A percentile compares a stretch with the other conserved stretches of the same genome.
Evolutionary conservation across 805 yeast species (phyloP).

Genomic region (Wickerhamomyces alni): DNA sequence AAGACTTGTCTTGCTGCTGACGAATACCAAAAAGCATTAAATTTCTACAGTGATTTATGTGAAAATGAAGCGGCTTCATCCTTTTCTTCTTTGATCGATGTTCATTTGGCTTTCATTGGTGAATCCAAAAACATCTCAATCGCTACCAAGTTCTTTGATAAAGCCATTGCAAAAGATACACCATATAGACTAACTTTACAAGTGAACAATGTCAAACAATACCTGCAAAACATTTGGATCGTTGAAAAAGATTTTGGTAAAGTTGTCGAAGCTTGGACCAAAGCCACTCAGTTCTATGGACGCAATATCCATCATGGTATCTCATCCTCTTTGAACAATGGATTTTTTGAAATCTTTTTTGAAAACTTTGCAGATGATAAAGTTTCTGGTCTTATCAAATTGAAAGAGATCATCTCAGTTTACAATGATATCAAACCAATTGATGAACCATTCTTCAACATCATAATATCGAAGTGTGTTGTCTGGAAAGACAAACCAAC

Average conservation of each 20-base stretch:
- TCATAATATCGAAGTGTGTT: conserved; percentile 59
- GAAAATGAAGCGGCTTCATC: conserved; percentile 36
- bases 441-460: conserved; percentile 81
- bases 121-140: conserved; percentile 65
- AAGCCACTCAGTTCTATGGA: conserved; percentile 54
- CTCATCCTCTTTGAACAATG: conserved; percentile 64
- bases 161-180: conserved; percentile 61
- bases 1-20: conserved; percentile 63
- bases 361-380: conserved; percentile 42
- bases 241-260: conserved; percentile 51
- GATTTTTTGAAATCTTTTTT: conserved; percentile 66
- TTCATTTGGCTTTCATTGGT: conserved; percentile 75
- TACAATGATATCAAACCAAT: conserved; percentile 53
- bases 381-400: conserved; percentile 48
- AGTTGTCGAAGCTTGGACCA: conserved; percentile 57
- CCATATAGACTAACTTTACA: conserved; percentile 70
- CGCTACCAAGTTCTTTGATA: conserved; percentile 69
- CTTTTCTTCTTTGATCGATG: conserved; percentile 56
- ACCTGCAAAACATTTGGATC: conserved; percentile 54
- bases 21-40: conserved; percentile 60
- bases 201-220: conserved; percentile 65
- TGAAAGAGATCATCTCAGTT: conserved; percentile 49
- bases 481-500: conserved; percentile 65
- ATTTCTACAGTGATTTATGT: conserved; percentile 55
- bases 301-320: conserved; percentile 58